These are phyloP conservation scores for Cordia subcordata DNA, from an alignment of 257 asterid genomes.

Conservation along the genomic window DNA sequence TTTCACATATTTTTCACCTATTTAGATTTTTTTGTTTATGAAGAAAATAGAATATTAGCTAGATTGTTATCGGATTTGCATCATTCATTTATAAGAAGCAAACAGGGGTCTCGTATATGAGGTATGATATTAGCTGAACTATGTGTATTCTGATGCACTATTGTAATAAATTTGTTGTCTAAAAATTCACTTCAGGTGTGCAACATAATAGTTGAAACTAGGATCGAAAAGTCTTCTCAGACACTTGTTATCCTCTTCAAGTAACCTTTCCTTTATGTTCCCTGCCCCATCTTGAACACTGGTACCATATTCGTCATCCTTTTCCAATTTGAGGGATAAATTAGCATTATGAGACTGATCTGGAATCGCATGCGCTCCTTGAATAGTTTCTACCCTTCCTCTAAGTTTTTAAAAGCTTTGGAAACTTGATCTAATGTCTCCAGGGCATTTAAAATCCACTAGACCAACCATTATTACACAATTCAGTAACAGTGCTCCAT, in stretches of 20 bases:
- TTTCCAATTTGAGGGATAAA: conserved; percentile 3
- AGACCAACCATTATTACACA: conserved; percentile 3
- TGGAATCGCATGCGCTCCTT: conserved; percentile 15
- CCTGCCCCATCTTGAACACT: conserved; percentile 13
- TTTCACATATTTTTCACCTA: no score
- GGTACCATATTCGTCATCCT: conserved; percentile 5
- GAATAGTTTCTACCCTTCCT: conserved; percentile 22
- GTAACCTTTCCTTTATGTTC: conserved; percentile 10
- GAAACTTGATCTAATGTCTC: conserved; percentile 31
- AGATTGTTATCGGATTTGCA: no score
- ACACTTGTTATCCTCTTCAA: conserved; percentile 6
- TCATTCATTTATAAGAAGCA: no score
- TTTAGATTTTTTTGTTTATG: no score
- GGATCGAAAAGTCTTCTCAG: conserved; percentile 5
- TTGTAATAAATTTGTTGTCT: no score
- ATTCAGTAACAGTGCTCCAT: conserved; percentile 6
- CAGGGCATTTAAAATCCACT: conserved; percentile 14
- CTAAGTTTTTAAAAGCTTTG: conserved; percentile 18
- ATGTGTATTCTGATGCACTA: no score
- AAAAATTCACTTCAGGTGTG: no score
- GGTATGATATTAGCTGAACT: no score
- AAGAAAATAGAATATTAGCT: no score
- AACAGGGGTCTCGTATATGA: no score
- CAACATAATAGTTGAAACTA: no score
- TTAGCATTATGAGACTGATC: conserved; percentile 20